These are phyloP conservation scores for Boletus tomentosulus DNA, from an alignment of 768 basidiomycete genomes.

Conservation along the genomic window DNA sequence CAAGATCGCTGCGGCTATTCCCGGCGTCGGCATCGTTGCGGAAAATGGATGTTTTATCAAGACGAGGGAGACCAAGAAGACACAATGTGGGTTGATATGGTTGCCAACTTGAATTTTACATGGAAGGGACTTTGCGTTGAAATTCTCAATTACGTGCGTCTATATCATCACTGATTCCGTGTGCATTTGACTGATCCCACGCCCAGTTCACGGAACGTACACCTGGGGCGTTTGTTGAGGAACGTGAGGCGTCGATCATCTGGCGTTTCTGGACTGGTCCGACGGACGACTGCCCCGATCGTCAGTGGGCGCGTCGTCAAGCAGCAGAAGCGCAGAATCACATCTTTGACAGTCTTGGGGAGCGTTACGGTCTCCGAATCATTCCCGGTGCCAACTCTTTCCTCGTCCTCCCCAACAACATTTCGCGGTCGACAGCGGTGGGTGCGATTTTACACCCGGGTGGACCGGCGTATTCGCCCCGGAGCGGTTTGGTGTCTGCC, in stretches of 20 bases:
- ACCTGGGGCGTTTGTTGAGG: slow-evolving; percentile 80
- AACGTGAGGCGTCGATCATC: slow-evolving; percentile 75
- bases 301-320: slow-evolving; percentile 80
- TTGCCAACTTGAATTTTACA: slow-evolving; percentile 68
- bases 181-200: neutral
- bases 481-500: slow-evolving; percentile 32
- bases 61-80: slow-evolving; percentile 36
- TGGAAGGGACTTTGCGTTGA: slow-evolving; percentile 83
- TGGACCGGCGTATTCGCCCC: slow-evolving; percentile 38
- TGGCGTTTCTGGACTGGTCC: slow-evolving; percentile 80
- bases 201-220: slow-evolving; percentile 85
- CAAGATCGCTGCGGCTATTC: slow-evolving; percentile 53
- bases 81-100: slow-evolving; percentile 71
- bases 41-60: slow-evolving; percentile 89
- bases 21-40: slow-evolving; percentile 76
- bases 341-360: slow-evolving; percentile 83
- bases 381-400: slow-evolving; percentile 78
- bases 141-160: slow-evolving; percentile 72
- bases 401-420: slow-evolving; percentile 78
- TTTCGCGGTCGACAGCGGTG: slow-evolving; percentile 80
- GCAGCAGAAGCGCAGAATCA: slow-evolving; percentile 92
- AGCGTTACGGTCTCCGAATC: slow-evolving; percentile 78
- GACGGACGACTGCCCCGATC: slow-evolving; percentile 47
- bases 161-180: neutral
- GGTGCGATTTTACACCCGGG: slow-evolving; percentile 74